phyloP scores from a whole-genome alignment of 2,329 filamentous ascomycete genomes.

The Stagonosporopsis tanaceti region DNA sequence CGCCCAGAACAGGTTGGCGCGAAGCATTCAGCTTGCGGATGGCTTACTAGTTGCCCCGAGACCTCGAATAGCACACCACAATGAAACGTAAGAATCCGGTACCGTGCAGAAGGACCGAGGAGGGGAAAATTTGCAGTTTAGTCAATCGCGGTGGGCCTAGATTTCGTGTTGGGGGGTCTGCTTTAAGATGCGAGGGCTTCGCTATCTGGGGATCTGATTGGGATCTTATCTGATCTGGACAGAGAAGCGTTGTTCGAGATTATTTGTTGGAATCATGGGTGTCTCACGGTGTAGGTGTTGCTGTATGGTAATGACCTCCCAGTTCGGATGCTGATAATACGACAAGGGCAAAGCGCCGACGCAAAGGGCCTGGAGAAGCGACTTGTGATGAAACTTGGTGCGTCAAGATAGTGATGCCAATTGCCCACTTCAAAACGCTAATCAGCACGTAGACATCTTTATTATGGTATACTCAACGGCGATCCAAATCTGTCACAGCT shows the following conservation, averaged over 20 bases:
- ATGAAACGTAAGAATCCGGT: not conserved
- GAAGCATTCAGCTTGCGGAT: not conserved
- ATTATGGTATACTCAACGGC: not conserved
- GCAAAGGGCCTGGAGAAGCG: conserved; percentile 5
- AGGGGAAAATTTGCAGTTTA: not conserved
- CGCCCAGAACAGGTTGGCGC: not conserved
- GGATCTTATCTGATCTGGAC: not conserved
- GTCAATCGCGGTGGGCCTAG: not conserved
- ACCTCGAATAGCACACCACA: not conserved
- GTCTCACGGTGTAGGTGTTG: not conserved
- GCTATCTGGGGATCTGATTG: not conserved
- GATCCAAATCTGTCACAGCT: not conserved
- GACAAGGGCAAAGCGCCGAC: conserved; percentile 38
- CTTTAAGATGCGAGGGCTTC: not conserved
- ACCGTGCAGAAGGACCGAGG: not conserved
- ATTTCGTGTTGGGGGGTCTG: not conserved
- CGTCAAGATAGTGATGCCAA: not conserved
- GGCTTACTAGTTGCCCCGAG: not conserved
- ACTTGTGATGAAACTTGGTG: conserved; percentile 13
- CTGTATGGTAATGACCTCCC: not conserved
- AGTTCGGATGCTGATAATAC: conserved; percentile 6
- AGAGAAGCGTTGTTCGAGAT: not conserved
- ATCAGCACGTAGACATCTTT: not conserved
- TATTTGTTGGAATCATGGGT: not conserved
- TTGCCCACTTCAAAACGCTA: not conserved